Evolutionary conservation across 2,329 filamentous ascomycete species (phyloP).

Genomic region (Colletotrichum tofieldiae): DNA sequence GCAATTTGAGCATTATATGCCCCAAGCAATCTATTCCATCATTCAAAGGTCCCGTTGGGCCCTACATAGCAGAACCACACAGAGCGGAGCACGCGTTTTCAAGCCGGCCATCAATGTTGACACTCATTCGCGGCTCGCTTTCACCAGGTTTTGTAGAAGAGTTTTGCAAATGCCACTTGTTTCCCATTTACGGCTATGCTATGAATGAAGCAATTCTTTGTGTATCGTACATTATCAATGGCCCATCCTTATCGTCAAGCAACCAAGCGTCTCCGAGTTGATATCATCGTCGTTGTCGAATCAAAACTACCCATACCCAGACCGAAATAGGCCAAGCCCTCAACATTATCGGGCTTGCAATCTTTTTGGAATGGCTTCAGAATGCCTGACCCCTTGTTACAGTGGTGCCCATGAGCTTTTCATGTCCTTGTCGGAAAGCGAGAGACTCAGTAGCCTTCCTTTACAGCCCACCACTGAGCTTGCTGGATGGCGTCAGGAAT

Average conservation of each 20-base stretch:
- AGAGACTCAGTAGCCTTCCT: not conserved
- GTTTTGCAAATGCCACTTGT: too few species aligned
- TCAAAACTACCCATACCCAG: not conserved
- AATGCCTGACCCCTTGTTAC: not conserved
- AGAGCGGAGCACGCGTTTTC: too few species aligned
- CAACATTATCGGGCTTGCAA: not conserved
- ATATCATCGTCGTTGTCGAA: not conserved
- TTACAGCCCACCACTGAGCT: not conserved
- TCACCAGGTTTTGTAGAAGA: not conserved
- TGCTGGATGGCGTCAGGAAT: not conserved
- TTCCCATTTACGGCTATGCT: not conserved
- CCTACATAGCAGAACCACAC: too few species aligned
- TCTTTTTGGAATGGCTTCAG: not conserved
- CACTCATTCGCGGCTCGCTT: not conserved
- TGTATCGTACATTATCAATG: not conserved
- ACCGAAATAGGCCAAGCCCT: not conserved
- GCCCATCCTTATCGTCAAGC: not conserved
- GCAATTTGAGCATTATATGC: too few species aligned
- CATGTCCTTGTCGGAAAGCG: not conserved
- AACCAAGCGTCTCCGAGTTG: not conserved
- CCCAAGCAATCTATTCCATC: too few species aligned
- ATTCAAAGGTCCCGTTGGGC: too few species aligned
- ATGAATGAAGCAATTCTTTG: not conserved
- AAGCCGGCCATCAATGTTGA: too few species aligned
- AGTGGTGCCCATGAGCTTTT: not conserved